These are phyloP conservation scores for Truncatella angustata DNA, from an alignment of 2,329 filamentous ascomycete species.

Conservation along the genomic window DNA sequence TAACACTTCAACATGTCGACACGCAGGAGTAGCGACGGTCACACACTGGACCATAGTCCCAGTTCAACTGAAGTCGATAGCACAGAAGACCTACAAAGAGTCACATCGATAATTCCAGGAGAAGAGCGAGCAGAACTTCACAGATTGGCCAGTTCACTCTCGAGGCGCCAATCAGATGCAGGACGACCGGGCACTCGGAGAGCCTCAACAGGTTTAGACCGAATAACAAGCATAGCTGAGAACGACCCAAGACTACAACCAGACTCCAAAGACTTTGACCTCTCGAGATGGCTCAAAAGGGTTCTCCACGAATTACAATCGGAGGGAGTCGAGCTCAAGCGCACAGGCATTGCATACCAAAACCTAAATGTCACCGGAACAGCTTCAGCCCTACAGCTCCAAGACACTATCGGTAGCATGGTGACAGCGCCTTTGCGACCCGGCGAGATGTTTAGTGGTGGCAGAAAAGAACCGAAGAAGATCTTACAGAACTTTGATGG, in stretches of 20 bases:
- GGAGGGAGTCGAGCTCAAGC: slow-evolving; percentile 51
- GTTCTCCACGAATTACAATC: slow-evolving; percentile 45
- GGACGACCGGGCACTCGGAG: not conserved
- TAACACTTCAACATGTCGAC: not conserved
- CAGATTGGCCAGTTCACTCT: not conserved
- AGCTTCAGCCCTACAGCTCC: slow-evolving; percentile 65
- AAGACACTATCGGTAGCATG: slow-evolving; percentile 63
- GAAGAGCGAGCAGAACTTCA: not conserved
- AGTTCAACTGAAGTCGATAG: slow-evolving; percentile 2
- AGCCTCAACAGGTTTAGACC: not conserved
- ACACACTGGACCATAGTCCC: not conserved
- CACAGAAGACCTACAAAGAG: not conserved
- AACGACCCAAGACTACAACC: slow-evolving; percentile 36
- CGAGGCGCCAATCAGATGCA: not conserved
- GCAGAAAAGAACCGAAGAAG: slow-evolving; percentile 48
- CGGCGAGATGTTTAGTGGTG: slow-evolving; percentile 51
- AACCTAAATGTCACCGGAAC: slow-evolving; percentile 66
- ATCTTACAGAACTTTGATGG: slow-evolving; percentile 67
- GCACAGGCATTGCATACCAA: slow-evolving; percentile 62
- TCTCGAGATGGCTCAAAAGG: slow-evolving; percentile 38
- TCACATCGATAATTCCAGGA: not conserved
- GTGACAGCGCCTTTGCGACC: slow-evolving; percentile 57
- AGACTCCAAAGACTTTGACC: slow-evolving; percentile 35
- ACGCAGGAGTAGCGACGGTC: not conserved
- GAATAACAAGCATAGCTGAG: not conserved